Evolutionary conservation across 345 rosid species (phyloP), one percentile per base, ranked within the genome.

Genomic region (Boechera stricta): DNA sequence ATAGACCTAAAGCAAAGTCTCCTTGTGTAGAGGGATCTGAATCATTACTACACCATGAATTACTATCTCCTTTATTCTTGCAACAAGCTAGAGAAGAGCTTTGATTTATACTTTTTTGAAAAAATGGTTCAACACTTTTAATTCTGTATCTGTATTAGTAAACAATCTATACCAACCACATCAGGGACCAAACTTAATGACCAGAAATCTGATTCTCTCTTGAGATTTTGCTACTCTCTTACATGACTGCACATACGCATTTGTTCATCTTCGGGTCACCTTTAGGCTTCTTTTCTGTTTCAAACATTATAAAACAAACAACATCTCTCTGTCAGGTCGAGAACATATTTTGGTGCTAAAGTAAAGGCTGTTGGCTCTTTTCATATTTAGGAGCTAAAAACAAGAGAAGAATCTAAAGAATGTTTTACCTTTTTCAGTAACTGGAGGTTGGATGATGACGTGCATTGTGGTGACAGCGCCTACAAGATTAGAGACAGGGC

Each of bases 401-500:
- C 33, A 49, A 52, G 28, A 8, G 26, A 42, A 42, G 41, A 49
- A 66, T 49, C 18, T 11, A 32, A 12, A 68, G 21, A 54, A 39
- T 2, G 31, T 67, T 12, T 61, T 83, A 94, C 99, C 99, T 86
- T 87, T 95, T 21, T 88, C 98, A 10, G 51, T 5, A 6, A 91
- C 48, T 11, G 92, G 89, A 44, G 92, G 92, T 79, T 95, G 98
- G 83, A 95, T 90, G 77, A 95, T 86, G 28, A 95, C 98, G 24
- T 95, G 99, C 98, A 95, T 95, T 35, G 99, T 95, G 75, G 96
- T 95, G 64, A 95, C 91, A 49, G 94, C 91, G 31, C 92, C 96
- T 15, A 91, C 92, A 35, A 87, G 81, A 76, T 87, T 92, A 74
- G 90, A 86, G 24, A 95, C 84, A 4, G 98, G 96, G 75, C 91